These are phyloP conservation scores for Lentinula novae-zelandiae DNA, from an alignment of 1,284 basidiomycete species.

Conservation along the genomic window DNA sequence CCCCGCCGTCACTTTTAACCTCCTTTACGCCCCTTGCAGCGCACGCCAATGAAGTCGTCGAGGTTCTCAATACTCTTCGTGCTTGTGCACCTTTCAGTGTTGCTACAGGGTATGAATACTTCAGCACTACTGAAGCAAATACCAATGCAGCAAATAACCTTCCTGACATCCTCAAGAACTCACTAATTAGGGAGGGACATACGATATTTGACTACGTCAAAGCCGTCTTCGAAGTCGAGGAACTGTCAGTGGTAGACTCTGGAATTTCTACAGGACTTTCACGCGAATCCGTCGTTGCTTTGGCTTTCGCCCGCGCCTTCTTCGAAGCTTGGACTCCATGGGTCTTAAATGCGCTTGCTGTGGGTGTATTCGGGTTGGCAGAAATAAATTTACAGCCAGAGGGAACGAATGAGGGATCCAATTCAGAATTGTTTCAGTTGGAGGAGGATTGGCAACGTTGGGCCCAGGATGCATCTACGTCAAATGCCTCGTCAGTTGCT, in stretches of 20 bases:
- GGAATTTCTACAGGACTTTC: conserved; percentile 24
- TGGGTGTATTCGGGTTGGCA: conserved; percentile 66
- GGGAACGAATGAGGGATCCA: background rate
- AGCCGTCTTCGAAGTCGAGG: conserved; percentile 19
- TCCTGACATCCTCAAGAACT: conserved; percentile 37
- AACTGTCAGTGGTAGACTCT: conserved; percentile 20
- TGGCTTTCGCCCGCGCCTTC: conserved; percentile 55
- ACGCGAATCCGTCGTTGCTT: conserved; percentile 40
- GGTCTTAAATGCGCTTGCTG: conserved; percentile 58
- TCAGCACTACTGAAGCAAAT: background rate
- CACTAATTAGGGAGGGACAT: conserved; percentile 42
- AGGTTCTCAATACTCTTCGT: conserved; percentile 78
- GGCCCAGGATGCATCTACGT: background rate
- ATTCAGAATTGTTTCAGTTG: background rate
- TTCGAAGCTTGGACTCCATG: conserved; percentile 64
- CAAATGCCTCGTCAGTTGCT: background rate
- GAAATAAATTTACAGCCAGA: background rate
- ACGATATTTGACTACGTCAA: conserved; percentile 44
- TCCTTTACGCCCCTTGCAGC: conserved; percentile 78
- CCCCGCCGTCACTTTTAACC: conserved; percentile 54
- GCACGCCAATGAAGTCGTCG: conserved; percentile 72
- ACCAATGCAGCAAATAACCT: conserved; percentile 15
- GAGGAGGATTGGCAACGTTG: background rate
- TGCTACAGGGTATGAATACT: conserved; percentile 20
- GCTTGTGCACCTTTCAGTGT: conserved; percentile 71